Percentiles rank a stretch among this genome's conserved stretches.
Evolutionary conservation across 805 yeast species (phyloP).

Genomic region (Candida multigemmis): DNA sequence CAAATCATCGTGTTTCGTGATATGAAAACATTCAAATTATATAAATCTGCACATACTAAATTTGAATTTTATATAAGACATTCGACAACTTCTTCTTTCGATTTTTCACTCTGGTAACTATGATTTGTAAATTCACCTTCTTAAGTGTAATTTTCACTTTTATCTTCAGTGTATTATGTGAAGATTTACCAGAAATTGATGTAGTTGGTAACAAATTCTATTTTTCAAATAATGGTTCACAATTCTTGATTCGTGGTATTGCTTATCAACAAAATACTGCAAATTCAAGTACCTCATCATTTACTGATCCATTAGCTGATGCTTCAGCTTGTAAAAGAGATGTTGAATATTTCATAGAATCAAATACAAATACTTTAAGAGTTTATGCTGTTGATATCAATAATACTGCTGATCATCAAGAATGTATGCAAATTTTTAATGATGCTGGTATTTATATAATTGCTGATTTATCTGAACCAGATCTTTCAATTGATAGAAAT

Average conservation of each 20-base stretch:
- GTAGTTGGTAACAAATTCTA: slow-evolving; percentile 35
- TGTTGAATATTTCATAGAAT: slow-evolving; percentile 24
- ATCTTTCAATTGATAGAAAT: slow-evolving; percentile 64
- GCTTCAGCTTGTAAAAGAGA: slow-evolving; percentile 33
- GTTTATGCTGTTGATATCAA: slow-evolving; percentile 36
- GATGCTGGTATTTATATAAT: slow-evolving; percentile 37
- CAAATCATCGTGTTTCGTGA: slow-evolving; percentile 6
- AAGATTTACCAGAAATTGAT: slow-evolving; percentile 31
- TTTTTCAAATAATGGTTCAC: slow-evolving; percentile 33
- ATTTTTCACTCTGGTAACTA: too few relatives aligned
- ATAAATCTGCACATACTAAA: background rate
- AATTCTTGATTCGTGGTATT: slow-evolving; percentile 33
- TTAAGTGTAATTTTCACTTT: slow-evolving; percentile 42
- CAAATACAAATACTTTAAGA: slow-evolving; percentile 34
- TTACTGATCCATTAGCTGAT: slow-evolving; percentile 33
- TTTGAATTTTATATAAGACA: slow-evolving; percentile 1
- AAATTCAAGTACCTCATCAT: slow-evolving; percentile 11
- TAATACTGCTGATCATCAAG: slow-evolving; percentile 26
- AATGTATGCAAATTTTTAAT: slow-evolving; percentile 33
- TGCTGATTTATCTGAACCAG: slow-evolving; percentile 57
- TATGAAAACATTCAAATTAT: background rate
- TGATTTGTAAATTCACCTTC: slow-evolving; percentile 40
- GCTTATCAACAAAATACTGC: slow-evolving; percentile 36
- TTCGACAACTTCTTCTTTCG: too few relatives aligned
- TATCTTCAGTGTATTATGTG: slow-evolving; percentile 46